phyloP scores from a whole-genome alignment of 768 basidiomycete species.

The Serendipita indica region DNA sequence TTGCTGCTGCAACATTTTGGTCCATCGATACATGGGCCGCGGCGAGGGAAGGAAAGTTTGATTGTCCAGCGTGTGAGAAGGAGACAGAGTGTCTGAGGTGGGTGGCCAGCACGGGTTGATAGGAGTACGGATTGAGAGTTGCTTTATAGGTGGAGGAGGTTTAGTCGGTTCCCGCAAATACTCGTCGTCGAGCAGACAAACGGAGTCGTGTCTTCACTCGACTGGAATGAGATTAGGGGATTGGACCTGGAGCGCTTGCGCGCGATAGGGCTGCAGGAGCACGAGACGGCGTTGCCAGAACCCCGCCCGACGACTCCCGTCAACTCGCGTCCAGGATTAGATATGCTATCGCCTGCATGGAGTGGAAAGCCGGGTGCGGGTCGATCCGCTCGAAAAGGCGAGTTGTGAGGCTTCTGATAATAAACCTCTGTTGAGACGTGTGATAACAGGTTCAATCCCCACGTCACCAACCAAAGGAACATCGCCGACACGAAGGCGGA shows the following conservation, averaged over 20 bases:
- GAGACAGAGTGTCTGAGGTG: not conserved
- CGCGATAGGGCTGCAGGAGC: not conserved
- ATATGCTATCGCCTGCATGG: not conserved
- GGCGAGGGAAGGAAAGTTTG: not conserved
- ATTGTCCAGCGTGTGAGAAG: not conserved
- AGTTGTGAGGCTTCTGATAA: not conserved
- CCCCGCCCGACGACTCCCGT: not conserved
- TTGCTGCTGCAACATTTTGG: not conserved
- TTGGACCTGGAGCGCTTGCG: not conserved
- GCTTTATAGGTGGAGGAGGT: not conserved
- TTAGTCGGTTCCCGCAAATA: not conserved
- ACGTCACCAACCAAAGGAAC: not conserved
- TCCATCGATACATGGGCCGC: not conserved
- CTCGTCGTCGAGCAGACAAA: not conserved
- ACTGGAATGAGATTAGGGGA: conserved; percentile 1
- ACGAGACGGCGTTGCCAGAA: not conserved
- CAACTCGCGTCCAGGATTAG: not conserved
- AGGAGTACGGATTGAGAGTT: not conserved
- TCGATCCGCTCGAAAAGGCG: not conserved
- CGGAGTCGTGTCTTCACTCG: not conserved
- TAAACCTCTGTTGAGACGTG: not conserved
- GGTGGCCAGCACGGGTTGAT: not conserved
- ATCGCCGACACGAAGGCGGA: not conserved
- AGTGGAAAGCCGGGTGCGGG: not conserved
- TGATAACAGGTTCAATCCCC: not conserved